These are phyloP conservation scores for Asparagopsis taxiformis DNA, from an alignment of 31 red algal genomes.

Conservation along the genomic window DNA sequence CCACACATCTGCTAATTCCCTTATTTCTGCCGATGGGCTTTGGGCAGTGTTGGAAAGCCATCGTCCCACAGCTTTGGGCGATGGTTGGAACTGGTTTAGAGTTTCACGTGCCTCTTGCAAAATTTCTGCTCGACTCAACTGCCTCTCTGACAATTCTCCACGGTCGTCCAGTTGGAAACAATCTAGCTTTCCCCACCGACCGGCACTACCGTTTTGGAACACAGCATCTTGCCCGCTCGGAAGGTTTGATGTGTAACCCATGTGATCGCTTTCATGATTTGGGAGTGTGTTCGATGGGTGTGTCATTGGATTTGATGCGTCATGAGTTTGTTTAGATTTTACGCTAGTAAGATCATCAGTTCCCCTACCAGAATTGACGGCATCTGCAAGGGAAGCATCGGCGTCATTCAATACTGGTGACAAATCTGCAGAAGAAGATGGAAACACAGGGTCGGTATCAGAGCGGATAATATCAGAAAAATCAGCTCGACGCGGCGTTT, in stretches of 20 bases:
- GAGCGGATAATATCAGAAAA: no score
- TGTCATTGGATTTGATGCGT: no score
- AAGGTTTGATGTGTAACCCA: not conserved
- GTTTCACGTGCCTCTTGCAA: slow-evolving; percentile 60
- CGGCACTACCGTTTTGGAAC: not conserved
- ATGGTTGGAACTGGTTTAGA: slow-evolving; percentile 24
- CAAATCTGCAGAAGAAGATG: no score
- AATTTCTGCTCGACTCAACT: slow-evolving; percentile 58
- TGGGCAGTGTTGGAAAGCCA: slow-evolving; percentile 31
- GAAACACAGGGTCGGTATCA: no score
- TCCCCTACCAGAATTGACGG: no score
- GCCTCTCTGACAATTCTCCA: slow-evolving; percentile 12
- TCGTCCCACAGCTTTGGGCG: slow-evolving; percentile 22
- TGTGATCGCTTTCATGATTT: no score
- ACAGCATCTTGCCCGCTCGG: not conserved
- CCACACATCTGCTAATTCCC: slow-evolving; percentile 22
- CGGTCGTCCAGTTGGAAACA: slow-evolving; percentile 52
- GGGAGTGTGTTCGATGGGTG: no score
- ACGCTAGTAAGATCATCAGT: no score
- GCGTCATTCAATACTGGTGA: no score
- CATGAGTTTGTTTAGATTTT: no score
- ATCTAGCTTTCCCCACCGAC: slow-evolving; percentile 53
- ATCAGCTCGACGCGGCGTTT: no score
- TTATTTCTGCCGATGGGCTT: slow-evolving; percentile 8
- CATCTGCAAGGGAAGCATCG: no score